Percentiles rank a stretch among this genome's conserved stretches.
Conservation (phyloP, 345 rosid species). For the Aurinia saxatilis region DNA sequence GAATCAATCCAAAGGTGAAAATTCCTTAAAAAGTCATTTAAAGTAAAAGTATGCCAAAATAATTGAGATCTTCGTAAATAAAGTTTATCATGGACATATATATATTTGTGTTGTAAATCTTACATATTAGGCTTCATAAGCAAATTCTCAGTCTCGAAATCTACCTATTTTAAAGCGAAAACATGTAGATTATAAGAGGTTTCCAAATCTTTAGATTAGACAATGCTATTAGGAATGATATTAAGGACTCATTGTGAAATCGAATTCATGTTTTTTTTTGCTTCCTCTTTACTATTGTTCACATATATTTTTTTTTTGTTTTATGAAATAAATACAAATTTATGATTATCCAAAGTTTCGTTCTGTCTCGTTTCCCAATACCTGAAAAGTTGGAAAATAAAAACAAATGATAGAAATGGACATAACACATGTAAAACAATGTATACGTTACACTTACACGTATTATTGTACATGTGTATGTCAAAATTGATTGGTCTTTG, state of each 20-base stretch:
- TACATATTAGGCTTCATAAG: no score
- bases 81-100: no score
- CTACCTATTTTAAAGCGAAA: no score
- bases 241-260: no score
- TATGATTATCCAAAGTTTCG: constrained; percentile 9
- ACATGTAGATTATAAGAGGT: no score
- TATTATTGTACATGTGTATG: constrained; percentile 11
- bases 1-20: constrained; percentile 13
- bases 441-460: constrained; percentile 11
- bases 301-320: not conserved
- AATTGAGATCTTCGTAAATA: not conserved
- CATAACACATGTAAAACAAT: constrained; percentile 27
- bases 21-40: constrained; percentile 5
- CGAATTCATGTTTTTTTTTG: no score
- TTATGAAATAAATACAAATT: not conserved
- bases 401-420: constrained; percentile 22
- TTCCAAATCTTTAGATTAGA: no score
- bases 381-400: not conserved
- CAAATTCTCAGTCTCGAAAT: no score
- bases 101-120: not conserved
- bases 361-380: constrained; percentile 9
- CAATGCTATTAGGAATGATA: no score
- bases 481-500: constrained; percentile 19
- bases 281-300: not conserved
- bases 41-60: constrained; percentile 1